phyloP scores from a whole-genome alignment of 805 yeast species.

The Candida quercuum region DNA sequence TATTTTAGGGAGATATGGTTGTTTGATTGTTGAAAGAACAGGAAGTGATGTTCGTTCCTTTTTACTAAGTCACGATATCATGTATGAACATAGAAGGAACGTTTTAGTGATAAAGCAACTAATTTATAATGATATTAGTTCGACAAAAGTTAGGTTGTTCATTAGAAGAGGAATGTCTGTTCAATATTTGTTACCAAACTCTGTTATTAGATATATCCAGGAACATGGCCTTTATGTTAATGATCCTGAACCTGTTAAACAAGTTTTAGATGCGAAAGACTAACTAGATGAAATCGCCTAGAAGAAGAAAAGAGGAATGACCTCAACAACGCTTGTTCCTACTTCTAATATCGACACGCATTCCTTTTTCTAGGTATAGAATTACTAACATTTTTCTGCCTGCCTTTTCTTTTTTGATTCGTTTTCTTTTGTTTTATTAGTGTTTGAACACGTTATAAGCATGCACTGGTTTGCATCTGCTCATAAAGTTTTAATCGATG shows the following conservation, averaged over 20 bases:
- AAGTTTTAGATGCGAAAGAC: conserved; percentile 52
- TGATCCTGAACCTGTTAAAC: conserved; percentile 92
- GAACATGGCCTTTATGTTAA: conserved; percentile 82
- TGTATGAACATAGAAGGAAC: conserved; percentile 94
- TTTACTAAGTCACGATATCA: conserved; percentile 87
- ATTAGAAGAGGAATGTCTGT: conserved; percentile 95
- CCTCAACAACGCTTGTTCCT: no score
- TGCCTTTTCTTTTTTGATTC: no score
- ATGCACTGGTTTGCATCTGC: no score
- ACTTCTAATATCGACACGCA: no score
- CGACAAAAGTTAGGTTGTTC: conserved; percentile 90
- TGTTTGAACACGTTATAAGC: no score
- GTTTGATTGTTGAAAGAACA: conserved; percentile 93
- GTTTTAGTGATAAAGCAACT: conserved; percentile 92
- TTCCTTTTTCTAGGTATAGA: no score
- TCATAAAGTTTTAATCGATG: no score
- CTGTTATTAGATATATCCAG: conserved; percentile 91
- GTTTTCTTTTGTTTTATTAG: no score
- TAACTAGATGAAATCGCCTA: conserved; percentile 5
- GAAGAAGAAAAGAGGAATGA: no score
- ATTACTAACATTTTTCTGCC: no score
- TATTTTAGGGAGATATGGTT: conserved; percentile 92
- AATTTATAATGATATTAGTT: conserved; percentile 92
- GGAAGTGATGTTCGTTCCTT: conserved; percentile 94
- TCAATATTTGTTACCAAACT: conserved; percentile 88